These are phyloP conservation scores for Pestalotiopsis sp. DNA, from an alignment of 2,329 filamentous ascomycete species.

Conservation along the genomic window DNA sequence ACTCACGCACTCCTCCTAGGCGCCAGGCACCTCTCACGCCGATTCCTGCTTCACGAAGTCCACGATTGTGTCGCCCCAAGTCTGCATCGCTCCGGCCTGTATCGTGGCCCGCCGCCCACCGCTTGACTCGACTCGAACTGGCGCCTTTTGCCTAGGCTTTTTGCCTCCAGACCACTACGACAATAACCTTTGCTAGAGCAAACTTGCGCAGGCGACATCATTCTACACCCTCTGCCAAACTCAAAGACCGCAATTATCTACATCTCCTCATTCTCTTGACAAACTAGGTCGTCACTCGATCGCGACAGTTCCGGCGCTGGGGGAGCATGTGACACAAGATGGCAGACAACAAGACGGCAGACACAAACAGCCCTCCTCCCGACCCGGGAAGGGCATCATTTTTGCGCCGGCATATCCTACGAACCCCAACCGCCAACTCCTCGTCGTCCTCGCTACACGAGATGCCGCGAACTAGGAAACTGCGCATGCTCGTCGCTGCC, in stretches of 20 bases:
- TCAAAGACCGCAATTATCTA: background rate
- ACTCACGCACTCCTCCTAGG: background rate
- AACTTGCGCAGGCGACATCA: background rate
- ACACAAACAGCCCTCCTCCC: conserved; percentile 11
- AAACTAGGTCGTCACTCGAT: background rate
- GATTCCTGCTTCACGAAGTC: background rate
- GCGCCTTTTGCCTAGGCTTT: background rate
- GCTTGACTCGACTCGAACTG: background rate
- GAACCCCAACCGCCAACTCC: conserved; percentile 23
- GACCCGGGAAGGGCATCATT: conserved; percentile 12
- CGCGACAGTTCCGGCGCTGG: background rate
- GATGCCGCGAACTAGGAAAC: conserved; percentile 45
- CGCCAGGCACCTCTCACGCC: background rate
- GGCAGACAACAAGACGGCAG: conserved; percentile 12
- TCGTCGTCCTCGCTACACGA: conserved; percentile 38
- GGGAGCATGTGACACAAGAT: background rate
- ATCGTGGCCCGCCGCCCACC: background rate
- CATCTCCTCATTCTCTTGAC: background rate
- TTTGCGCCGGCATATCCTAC: conserved; percentile 14
- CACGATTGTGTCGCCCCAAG: background rate
- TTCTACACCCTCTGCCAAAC: background rate
- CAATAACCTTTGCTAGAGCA: background rate
- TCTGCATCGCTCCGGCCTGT: background rate
- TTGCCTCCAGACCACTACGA: background rate
- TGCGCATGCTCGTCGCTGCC: conserved; percentile 66